Evolutionary conservation across 306 rosid genomes (phyloP), one percentile per base, ranked within the genome.

Genomic region (Potentilla sterilis): DNA sequence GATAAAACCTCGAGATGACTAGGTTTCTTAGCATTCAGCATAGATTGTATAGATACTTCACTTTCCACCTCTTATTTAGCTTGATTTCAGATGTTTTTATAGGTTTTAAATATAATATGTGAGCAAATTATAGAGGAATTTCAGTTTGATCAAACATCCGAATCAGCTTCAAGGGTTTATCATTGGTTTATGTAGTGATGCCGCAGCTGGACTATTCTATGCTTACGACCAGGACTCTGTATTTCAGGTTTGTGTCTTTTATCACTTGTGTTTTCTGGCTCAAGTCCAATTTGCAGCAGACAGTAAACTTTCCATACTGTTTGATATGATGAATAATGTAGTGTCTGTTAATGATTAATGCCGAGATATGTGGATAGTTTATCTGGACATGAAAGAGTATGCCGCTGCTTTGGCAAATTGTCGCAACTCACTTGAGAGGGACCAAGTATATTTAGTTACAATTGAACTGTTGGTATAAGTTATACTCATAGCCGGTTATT

Each of bases 61-160:
- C 62, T 71, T 69, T 48, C 69, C 61, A 19, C 37, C 28, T 13
- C 67, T 54, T 78, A 19, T 52, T 57, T 64, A 57, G 71, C 48
- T 70, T 79, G 76, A 80, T 65, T 75, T 70, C 74, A 75, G 58
- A 64, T 65, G 67, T 64, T 47, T 78, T 69, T 74, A 71, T 83
- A 94, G 98, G 98, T 95, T 69, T 96, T 95, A 67, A 95, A 95
- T 83, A 90, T 97, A 92, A 95, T 95, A 54, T 90, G 97, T 22
- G 97, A 92, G 84, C 87, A 90, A 54, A 89, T 92, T 78, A 79
- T 95, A 43, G 98, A 95, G 93, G 97, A 95, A 84, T 97, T 90
- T 75, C 96, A 92, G 89, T 95, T 95, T 84, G 98, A 90, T 73
- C 96, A 82, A 87, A 84, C 91, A 47, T 81, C 98, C 24, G 98